Conservation (phyloP, 805 yeast genomes). For the Suhomyces sp. region DNA sequence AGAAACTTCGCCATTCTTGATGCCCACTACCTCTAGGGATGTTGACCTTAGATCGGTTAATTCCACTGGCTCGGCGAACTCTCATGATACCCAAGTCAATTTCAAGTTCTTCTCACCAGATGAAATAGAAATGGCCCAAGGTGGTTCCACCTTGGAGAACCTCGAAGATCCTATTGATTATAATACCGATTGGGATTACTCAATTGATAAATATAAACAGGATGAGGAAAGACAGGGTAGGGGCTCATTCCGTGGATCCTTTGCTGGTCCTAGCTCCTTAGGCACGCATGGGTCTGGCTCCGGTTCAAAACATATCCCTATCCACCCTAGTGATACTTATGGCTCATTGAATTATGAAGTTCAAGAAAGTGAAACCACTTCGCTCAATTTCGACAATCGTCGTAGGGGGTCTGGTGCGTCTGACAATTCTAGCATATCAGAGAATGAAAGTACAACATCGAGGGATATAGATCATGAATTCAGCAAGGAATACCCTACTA, state of each 20-base stretch:
- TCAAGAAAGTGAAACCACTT: slow-evolving; percentile 2
- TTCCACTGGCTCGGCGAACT: slow-evolving; percentile 36
- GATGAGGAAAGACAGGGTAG: slow-evolving; percentile 14
- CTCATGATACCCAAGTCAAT: slow-evolving; percentile 38
- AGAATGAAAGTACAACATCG: slow-evolving; percentile 1
- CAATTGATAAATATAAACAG: slow-evolving; percentile 46
- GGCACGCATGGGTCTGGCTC: no score
- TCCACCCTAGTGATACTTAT: slow-evolving; percentile 18
- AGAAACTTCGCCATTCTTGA: slow-evolving; percentile 38
- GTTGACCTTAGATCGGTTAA: slow-evolving; percentile 33
- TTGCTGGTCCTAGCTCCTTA: no score
- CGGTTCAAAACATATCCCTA: no score
- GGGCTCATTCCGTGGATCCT: slow-evolving; percentile 4
- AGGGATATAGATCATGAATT: slow-evolving; percentile 8
- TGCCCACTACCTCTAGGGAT: slow-evolving; percentile 21
- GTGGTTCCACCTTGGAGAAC: slow-evolving; percentile 73
- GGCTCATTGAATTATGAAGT: slow-evolving; percentile 24
- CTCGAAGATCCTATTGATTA: slow-evolving; percentile 60
- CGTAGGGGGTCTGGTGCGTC: slow-evolving; percentile 9
- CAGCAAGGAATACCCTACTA: slow-evolving; percentile 30
- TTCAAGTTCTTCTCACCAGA: slow-evolving; percentile 83
- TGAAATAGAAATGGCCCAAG: slow-evolving; percentile 84
- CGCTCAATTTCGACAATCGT: slow-evolving; percentile 23
- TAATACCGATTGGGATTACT: slow-evolving; percentile 72
- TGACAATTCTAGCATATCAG: slow-evolving; percentile 4